Evolutionary conservation across 768 basidiomycete genomes (phyloP).

Genomic region (Auriscalpium vulgare): DNA sequence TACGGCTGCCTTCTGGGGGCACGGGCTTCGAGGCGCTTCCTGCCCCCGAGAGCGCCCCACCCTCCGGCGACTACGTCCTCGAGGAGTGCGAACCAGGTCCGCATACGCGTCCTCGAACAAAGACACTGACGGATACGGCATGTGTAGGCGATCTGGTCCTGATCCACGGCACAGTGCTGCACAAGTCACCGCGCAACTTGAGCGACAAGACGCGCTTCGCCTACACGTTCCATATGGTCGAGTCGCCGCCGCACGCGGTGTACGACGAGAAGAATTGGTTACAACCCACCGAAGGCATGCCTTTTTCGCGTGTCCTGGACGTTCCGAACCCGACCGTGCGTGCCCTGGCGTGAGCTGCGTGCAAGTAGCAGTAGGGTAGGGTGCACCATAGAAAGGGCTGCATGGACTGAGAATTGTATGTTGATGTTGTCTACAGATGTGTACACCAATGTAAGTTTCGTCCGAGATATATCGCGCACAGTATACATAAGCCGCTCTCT

Average conservation of each 20-base stretch:
- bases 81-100: slow-evolving; percentile 70
- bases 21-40: slow-evolving; percentile 75
- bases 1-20: slow-evolving; percentile 66
- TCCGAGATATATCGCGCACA: too few species aligned
- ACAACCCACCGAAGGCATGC: slow-evolving; percentile 78
- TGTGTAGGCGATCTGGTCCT: slow-evolving; percentile 76
- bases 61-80: slow-evolving; percentile 48
- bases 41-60: slow-evolving; percentile 24
- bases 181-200: slow-evolving; percentile 84
- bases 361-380: background rate
- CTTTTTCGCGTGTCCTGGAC: slow-evolving; percentile 60
- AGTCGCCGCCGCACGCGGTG: slow-evolving; percentile 55
- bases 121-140: too few species aligned
- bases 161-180: slow-evolving; percentile 89
- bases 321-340: slow-evolving; percentile 19
- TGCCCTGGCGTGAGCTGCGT: background rate
- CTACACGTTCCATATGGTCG: slow-evolving; percentile 96
- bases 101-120: background rate
- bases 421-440: too few species aligned
- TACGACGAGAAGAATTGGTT: slow-evolving; percentile 96
- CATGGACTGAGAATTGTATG: too few species aligned
- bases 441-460: too few species aligned
- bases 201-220: slow-evolving; percentile 79
- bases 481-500: too few species aligned
- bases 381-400: too few species aligned